Evolutionary conservation across 257 asterid genomes (phyloP).

Genomic region (Solanum appendiculatum): DNA sequence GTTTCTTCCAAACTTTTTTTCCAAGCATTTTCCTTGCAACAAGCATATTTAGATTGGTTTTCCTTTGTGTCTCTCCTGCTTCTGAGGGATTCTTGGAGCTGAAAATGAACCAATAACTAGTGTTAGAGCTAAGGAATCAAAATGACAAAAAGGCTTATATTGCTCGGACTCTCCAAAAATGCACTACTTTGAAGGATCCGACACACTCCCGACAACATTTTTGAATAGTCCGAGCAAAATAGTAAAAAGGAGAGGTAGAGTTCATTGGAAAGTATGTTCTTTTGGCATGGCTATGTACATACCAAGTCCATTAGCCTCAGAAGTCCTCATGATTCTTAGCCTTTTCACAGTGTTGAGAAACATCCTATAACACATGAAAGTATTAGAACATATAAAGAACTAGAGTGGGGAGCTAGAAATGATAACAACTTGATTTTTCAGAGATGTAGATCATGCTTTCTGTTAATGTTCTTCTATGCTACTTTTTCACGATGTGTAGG

Average conservation of each 20-base stretch:
- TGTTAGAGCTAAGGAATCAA: not conserved
- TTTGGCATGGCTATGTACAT: not conserved
- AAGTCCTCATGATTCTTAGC: slow-evolving; percentile 71
- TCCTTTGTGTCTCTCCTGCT: slow-evolving; percentile 35
- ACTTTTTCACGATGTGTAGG: not conserved
- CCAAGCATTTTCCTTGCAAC: not conserved
- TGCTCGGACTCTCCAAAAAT: not conserved
- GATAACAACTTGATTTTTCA: not conserved
- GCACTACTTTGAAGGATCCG: not conserved
- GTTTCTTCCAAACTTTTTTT: slow-evolving; percentile 6
- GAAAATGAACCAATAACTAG: not conserved
- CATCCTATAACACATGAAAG: slow-evolving; percentile 41
- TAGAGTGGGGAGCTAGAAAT: not conserved
- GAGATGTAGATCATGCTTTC: not conserved
- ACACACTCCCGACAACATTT: not conserved
- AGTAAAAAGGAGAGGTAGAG: not conserved
- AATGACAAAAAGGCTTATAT: not conserved
- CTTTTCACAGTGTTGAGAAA: slow-evolving; percentile 71
- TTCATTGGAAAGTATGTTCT: not conserved
- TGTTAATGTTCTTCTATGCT: not conserved
- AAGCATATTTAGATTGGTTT: slow-evolving; percentile 25
- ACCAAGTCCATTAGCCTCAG: slow-evolving; percentile 80
- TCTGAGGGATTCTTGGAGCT: slow-evolving; percentile 46
- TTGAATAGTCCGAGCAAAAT: not conserved
- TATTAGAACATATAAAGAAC: not conserved